Base-by-base conservation (phyloP, 805 yeast species). In the Yarrowia sp. region DNA sequence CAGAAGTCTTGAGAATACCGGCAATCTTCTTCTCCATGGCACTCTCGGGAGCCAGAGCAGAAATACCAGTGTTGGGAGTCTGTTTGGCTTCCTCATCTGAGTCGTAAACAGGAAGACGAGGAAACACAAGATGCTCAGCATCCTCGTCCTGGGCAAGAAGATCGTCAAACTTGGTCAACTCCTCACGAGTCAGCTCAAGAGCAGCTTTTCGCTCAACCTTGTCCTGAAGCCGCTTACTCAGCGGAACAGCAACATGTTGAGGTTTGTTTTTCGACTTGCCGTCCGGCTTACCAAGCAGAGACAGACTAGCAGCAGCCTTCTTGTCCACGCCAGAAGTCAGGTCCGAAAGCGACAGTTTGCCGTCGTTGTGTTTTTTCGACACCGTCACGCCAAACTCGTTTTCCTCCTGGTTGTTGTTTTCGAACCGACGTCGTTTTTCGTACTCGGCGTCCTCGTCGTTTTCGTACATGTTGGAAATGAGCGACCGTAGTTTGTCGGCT, bases 171-270 rank as follows among this genome's bases (percentile, higher is more conserved):
- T 88, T 89, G 66, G 85, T 81, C 6, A 93, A 89, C 73, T 95
- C 96, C 46, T 87, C 88, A 69, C 87, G 91, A 49, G 97, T 85
- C 35, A 95, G 83, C 65, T 90, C 96, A 74, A 89, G 92, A 0
- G 99, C 98, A 1, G 93, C 98, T 65, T 81, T 82, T 72, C 98
- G 83, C 70, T 92, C 97, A 69, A 88, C 83, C 72, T 95, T 85
- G 70, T 89, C 84, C 75, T 92, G 96, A 64, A 93, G 86, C 69
- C 96, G 84, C 70, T 85, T 84, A 1, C 98, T 97, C 64, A 92
- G 80, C 1, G 98, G 98, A 12, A 91, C 86, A 0, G 88, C 83
- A 56, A 91, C 77, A 1, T 93, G 81, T 67, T 80, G 76, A 68
- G 19, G 76, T 73, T 32, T 78, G 14, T 51, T 17, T 19, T 38